Conservation (phyloP, 2,329 filamentous ascomycete genomes). For the Fusarium pininemorale region DNA sequence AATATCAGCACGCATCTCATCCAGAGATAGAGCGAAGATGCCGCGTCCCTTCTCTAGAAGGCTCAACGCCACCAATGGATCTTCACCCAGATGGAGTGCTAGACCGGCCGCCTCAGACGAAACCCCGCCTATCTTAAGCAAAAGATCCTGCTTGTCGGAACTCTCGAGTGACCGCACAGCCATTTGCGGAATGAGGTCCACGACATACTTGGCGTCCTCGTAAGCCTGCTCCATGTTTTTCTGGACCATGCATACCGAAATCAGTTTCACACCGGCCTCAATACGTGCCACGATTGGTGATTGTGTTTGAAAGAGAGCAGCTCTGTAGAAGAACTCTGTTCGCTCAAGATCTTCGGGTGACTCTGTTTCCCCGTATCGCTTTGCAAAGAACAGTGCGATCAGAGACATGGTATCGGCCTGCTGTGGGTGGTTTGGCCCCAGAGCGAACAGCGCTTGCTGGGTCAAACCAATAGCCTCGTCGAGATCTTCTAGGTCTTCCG, state of each 20-base stretch:
- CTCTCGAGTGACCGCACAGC: background rate
- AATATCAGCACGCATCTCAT: background rate
- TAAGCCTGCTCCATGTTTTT: background rate
- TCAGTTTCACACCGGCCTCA: background rate
- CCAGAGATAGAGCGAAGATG: background rate
- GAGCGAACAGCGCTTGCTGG: background rate
- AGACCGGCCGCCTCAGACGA: background rate
- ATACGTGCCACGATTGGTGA: background rate
- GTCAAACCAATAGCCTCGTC: background rate
- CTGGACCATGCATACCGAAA: background rate
- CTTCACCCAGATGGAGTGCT: background rate
- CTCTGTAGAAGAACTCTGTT: background rate
- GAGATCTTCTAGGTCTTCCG: background rate
- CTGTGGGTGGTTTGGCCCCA: background rate
- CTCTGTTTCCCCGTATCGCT: background rate
- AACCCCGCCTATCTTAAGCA: background rate
- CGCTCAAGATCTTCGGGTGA: background rate
- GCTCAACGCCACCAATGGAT: background rate
- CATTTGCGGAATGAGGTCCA: background rate
- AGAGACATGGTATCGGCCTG: background rate
- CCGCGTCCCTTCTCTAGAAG: background rate
- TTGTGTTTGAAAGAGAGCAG: background rate
- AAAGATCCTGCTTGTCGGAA: background rate
- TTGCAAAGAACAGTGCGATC: background rate
- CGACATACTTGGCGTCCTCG: background rate